Evolutionary conservation across 2,329 filamentous ascomycete species (phyloP).

Genomic region (Curvularia hawaiiensis): DNA sequence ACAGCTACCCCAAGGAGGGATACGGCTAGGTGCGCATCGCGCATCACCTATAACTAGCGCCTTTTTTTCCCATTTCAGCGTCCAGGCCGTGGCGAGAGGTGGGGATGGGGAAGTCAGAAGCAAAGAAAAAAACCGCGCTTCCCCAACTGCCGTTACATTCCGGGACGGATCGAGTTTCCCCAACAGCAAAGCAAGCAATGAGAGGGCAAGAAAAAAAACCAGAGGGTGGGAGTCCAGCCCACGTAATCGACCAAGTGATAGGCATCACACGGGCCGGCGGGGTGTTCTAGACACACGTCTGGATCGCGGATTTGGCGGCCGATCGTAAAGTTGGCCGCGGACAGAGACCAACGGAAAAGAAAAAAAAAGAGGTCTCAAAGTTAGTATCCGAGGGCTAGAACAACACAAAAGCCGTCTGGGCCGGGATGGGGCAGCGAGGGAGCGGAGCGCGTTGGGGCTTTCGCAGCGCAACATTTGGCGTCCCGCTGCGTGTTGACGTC

Average conservation of each 20-base stretch:
- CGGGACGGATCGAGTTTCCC: neutral
- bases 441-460: slow-evolving; percentile 1
- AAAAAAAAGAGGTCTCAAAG: neutral
- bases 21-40: neutral
- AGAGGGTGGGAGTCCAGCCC: neutral
- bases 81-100: neutral
- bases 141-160: neutral
- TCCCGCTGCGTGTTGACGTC: slow-evolving; percentile 8
- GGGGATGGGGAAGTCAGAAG: neutral
- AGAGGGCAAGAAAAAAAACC: neutral
- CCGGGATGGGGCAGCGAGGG: neutral
- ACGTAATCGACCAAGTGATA: neutral
- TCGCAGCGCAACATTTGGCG: slow-evolving; percentile 10
- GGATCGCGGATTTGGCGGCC: slow-evolving; percentile 1
- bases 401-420: neutral
- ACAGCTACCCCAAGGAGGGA: neutral
- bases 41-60: neutral
- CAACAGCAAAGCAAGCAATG: neutral
- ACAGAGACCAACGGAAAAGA: too few species aligned
- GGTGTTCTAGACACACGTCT: neutral
- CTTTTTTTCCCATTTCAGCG: neutral
- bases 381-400: neutral
- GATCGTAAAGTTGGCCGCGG: neutral
- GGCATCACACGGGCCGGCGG: neutral
- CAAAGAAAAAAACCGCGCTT: neutral